These are phyloP conservation scores for Blastobotrys petasosporus DNA, from an alignment of 1,139 yeast genomes.

Conservation along the genomic window DNA sequence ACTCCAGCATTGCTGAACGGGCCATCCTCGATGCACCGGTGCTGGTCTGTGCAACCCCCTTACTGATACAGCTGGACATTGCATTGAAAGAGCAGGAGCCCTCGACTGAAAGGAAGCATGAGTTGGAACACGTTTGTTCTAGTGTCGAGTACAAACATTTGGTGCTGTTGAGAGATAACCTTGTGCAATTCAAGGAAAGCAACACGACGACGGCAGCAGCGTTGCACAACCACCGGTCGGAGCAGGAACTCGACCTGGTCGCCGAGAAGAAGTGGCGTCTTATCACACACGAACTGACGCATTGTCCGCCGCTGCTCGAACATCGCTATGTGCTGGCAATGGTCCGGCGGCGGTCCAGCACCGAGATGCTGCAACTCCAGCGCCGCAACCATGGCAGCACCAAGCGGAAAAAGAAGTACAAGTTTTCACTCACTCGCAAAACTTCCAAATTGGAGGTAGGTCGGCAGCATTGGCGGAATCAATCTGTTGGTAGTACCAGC, in stretches of 20 bases:
- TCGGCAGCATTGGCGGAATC: no score
- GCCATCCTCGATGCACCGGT: constrained; percentile 9
- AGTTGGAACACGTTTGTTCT: no score
- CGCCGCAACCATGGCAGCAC: no score
- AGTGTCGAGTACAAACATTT: not conserved
- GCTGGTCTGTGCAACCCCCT: not conserved
- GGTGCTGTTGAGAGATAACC: constrained; percentile 8
- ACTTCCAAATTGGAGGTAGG: no score
- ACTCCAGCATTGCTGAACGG: not conserved
- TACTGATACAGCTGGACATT: constrained; percentile 7
- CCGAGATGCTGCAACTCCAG: no score
- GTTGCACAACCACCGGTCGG: not conserved
- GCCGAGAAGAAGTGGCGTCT: constrained; percentile 8
- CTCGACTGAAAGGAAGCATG: not conserved
- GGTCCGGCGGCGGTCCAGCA: no score
- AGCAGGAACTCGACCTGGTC: constrained; percentile 3
- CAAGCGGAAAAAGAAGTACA: no score
- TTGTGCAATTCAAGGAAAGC: constrained; percentile 1
- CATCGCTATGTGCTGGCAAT: no score
- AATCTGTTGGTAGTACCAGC: not conserved
- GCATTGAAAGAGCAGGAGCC: constrained; percentile 3
- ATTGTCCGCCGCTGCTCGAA: not conserved
- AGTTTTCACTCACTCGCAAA: no score
- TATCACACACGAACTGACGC: constrained; percentile 4
- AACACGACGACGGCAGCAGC: no score